Evolutionary conservation across 1,284 basidiomycete species (phyloP), one percentile per base, ranked within the genome.

Genomic region (Boletus hoseneyae): DNA sequence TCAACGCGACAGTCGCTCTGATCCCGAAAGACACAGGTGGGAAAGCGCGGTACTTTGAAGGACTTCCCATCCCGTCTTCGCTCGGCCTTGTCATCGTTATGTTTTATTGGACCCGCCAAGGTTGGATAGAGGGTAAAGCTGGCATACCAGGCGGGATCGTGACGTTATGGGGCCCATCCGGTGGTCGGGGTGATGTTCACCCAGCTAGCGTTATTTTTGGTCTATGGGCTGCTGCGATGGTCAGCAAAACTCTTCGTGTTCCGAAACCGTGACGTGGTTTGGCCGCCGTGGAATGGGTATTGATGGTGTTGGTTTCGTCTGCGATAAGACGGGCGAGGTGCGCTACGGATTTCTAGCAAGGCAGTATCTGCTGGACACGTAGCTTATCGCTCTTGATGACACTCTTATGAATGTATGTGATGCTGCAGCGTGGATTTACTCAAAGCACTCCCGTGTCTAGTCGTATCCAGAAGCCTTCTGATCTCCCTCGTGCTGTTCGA

Each of bases 1-100:
- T 98, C 80, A 99, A 99, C 69, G 97, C 95, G 12, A 99, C 97
- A 0, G 95, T 97, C 44, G 97, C 97, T 2, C 77, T 93, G 41
- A 80, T 98, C 25, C 97, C 97, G 1, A 94, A 96, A 68, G 92
- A 96, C 65, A 70, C 69, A 6, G 77, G 77, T 25, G 96, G 97
- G 47, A 99, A 97, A 68, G 80, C 90, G 15, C 86, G 86, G 64
- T 98, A 96, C 73, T 99, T 99, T 69, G 96, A 99, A 71, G 97
- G 96, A 6, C 78, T 99, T 19, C 97, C 97, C 15, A 99, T 99
- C 55, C 97, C 97, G 1, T 93, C 91, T 0, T 91, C 90, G 15
- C 78, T 99, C 40, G 79, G 70, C 11, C 78, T 99, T 45, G 94
- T 97, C 50, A 83, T 75, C 12, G 65, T 90, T 29, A 78, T 99